Base-by-base conservation (phyloP, 352 stramenopile species). In the Phytopythium mirpurense region DNA sequence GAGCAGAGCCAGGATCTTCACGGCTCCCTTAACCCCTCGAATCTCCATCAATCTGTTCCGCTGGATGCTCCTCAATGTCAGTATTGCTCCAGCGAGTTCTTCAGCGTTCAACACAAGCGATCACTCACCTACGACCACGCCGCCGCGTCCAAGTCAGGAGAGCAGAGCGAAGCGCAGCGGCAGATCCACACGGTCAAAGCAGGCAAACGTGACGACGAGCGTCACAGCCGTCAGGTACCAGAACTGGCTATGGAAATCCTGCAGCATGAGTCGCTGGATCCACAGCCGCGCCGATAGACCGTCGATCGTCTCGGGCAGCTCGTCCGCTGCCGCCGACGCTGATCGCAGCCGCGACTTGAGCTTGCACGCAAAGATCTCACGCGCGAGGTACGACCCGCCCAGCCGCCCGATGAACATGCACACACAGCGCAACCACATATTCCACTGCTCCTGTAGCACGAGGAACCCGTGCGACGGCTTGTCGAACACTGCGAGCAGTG, bases 311-410 rank as follows among this genome's bases (percentile, higher is more conserved):
- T 45, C 48, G 23, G 48, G 48, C 2, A 54, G 48, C 16, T 49
- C 47, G 2, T 42, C 35, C 46, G 26, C 46, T 2, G 46, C 46
- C 5, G 44, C 38, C 2, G 54, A 56, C 15, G 67, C 64, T 16
- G 54, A 65, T 27, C 74, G 72, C 38, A 92, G 65, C 2, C 78
- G 57, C 29, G 68, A 75, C 8, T 74, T 75, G 14, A 94, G 64
- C 60, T 94, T 94, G 57, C 81, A 93, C 14, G 82, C 75, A 56
- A 94, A 94, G 34, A 94, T 94, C 60, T 94, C 83, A 1, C 83
- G 78, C 18, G 83, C 78, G 6, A 94, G 70, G 49, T 83, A 92
- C 0, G 83, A 57, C 19, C 83, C 82, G n/a, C 63, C 77, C 21
- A 92, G 67, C 3, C 84, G 76, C 2, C 72, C 84, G 31, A 83